A percentile compares a stretch with the other conserved stretches of the same genome.
phyloP scores from a whole-genome alignment of 2,329 filamentous ascomycete genomes.

The Hortaea werneckii region DNA sequence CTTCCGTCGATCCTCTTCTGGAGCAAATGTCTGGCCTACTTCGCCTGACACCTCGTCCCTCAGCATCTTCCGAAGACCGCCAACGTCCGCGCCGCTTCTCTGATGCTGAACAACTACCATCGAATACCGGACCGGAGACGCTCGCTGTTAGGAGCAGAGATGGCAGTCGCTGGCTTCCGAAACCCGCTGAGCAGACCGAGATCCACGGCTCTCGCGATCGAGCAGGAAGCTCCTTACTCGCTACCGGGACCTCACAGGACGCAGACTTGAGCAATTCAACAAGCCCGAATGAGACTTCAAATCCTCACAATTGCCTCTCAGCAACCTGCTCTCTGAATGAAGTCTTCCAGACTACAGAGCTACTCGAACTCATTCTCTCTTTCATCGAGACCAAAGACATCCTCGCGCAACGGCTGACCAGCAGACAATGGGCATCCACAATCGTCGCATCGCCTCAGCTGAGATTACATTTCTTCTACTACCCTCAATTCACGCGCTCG shows the following conservation, averaged over 20 bases:
- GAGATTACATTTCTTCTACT: conserved; percentile 15
- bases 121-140: background rate
- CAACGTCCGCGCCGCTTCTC: conserved; percentile 3
- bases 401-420: conserved; percentile 9
- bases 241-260: no score
- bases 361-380: conserved; percentile 15
- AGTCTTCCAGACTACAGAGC: conserved; percentile 15
- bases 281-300: background rate
- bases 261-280: background rate
- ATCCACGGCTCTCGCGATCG: background rate
- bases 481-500: conserved; percentile 12
- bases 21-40: conserved; percentile 3
- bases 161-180: conserved; percentile 5
- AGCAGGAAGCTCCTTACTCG: background rate
- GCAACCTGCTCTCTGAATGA: conserved; percentile 12
- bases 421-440: conserved; percentile 9
- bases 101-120: background rate
- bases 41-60: background rate
- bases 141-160: conserved; percentile 5
- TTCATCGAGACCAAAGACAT: conserved; percentile 13
- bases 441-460: conserved; percentile 13
- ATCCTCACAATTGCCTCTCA: conserved; percentile 5
- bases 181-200: conserved; percentile 2
- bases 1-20: conserved; percentile 3
- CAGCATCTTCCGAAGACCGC: background rate